phyloP scores from a whole-genome alignment of 371 early-diverging fungal genomes.

The Cokeromyces recurvatus region DNA sequence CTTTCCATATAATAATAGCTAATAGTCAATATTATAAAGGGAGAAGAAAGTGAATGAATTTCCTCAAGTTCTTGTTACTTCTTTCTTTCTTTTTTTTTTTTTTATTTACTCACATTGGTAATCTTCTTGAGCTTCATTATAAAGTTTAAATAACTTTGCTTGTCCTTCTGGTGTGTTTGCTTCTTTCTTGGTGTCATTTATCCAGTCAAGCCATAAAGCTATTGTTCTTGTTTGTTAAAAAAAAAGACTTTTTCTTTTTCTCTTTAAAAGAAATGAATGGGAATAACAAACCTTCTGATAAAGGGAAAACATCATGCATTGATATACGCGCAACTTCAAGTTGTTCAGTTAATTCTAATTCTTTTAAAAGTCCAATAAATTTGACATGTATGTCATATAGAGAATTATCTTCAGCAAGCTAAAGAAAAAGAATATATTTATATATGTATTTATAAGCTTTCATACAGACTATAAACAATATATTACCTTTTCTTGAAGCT shows the following conservation, averaged over 20 bases:
- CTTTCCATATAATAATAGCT: conserved; percentile 60
- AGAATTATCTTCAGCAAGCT: conserved; percentile 27
- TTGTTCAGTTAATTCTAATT: conserved; percentile 31
- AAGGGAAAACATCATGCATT: conserved; percentile 57
- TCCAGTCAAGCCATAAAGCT: conserved; percentile 70
- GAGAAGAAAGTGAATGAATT: neutral
- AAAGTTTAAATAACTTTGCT: conserved; percentile 36
- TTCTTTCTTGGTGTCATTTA: conserved; percentile 46
- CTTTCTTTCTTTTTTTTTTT: too few relatives aligned
- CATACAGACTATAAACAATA: too few relatives aligned
- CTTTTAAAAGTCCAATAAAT: conserved; percentile 22
- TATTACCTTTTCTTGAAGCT: conserved; percentile 23
- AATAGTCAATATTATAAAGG: neutral
- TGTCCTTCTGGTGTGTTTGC: conserved; percentile 33
- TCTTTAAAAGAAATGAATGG: too few relatives aligned
- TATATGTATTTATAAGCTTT: too few relatives aligned
- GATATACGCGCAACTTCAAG: conserved; percentile 46
- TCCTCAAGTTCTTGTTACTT: too few relatives aligned
- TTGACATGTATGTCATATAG: conserved; percentile 35
- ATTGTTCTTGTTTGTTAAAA: neutral
- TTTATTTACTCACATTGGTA: conserved; percentile 50
- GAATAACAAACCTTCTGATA: conserved; percentile 46
- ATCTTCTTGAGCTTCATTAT: conserved; percentile 44
- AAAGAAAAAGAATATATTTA: too few relatives aligned
- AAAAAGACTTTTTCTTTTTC: too few relatives aligned